phyloP scores from a whole-genome alignment of 805 yeast species.

The Huiozyma naganishii region DNA sequence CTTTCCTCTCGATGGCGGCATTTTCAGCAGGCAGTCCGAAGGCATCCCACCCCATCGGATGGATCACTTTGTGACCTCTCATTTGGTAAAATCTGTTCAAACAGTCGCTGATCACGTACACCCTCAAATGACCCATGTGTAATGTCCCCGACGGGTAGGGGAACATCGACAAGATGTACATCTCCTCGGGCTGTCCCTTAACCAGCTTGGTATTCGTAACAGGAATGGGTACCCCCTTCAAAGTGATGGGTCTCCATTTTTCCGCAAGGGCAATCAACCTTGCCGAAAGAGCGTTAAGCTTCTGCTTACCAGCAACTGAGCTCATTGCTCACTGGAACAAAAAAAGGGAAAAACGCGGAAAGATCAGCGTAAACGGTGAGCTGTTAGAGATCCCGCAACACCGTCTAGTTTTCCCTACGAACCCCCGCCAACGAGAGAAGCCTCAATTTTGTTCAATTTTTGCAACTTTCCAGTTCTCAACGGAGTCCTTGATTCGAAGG shows the following conservation, averaged over 20 bases:
- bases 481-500: no score
- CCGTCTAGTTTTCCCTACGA: no score
- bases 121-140: conserved; percentile 91
- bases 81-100: conserved; percentile 68
- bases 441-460: no score
- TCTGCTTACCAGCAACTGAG: background rate
- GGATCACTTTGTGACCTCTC: conserved; percentile 68
- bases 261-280: conserved; percentile 12
- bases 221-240: conserved; percentile 9
- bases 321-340: no score
- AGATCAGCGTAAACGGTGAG: no score
- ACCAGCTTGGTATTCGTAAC: conserved; percentile 1
- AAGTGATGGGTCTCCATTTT: conserved; percentile 21
- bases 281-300: background rate
- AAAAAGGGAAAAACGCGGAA: no score
- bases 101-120: conserved; percentile 82
- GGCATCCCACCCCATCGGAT: conserved; percentile 99
- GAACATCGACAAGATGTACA: conserved; percentile 73
- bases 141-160: conserved; percentile 93
- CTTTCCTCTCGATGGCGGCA: conserved; percentile 82
- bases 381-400: no score
- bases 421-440: no score
- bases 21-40: conserved; percentile 98
- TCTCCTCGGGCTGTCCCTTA: conserved; percentile 6
- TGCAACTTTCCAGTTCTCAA: no score